These are phyloP conservation scores for Ramularia collo-cygni DNA, from an alignment of 2,329 filamentous ascomycete species.

Conservation along the genomic window DNA sequence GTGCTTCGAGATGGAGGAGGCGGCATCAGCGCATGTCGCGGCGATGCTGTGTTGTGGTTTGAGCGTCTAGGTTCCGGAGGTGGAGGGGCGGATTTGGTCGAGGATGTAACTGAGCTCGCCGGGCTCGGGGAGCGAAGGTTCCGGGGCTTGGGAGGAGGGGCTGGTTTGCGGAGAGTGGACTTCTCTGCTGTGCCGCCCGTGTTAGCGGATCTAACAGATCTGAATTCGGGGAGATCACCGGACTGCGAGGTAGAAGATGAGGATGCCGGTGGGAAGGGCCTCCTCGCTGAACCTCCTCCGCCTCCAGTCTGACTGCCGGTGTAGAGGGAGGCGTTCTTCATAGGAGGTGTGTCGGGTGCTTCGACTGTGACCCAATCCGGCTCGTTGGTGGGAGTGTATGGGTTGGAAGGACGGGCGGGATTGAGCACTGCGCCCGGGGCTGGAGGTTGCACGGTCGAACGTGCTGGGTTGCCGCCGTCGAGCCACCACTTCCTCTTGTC, in stretches of 20 bases:
- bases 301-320: slow-evolving; percentile 1
- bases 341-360: slow-evolving; percentile 21
- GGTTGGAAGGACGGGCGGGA: slow-evolving; percentile 68
- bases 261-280: slow-evolving; percentile 13
- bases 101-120: slow-evolving; percentile 13
- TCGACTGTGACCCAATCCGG: slow-evolving; percentile 69
- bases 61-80: slow-evolving; percentile 19
- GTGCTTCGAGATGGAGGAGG: slow-evolving; percentile 12
- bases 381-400: slow-evolving; percentile 67
- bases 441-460: slow-evolving; percentile 64
- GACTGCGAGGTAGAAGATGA: slow-evolving; percentile 6
- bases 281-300: slow-evolving; percentile 11
- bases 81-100: slow-evolving; percentile 15
- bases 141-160: slow-evolving; percentile 28
- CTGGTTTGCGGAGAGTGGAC: slow-evolving; percentile 28
- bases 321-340: slow-evolving; percentile 13
- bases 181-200: slow-evolving; percentile 6
- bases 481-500: slow-evolving; percentile 61
- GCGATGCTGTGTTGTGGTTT: slow-evolving; percentile 5
- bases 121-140: slow-evolving; percentile 28
- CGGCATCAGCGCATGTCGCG: slow-evolving; percentile 3
- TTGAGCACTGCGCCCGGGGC: slow-evolving; percentile 60
- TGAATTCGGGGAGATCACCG: slow-evolving; percentile 2
- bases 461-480: slow-evolving; percentile 62
- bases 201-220: slow-evolving; percentile 7